Evolutionary conservation across 2,329 filamentous ascomycete genomes (phyloP), one percentile per base, ranked within the genome.

Genomic region (Colletotrichum higginsianum): DNA sequence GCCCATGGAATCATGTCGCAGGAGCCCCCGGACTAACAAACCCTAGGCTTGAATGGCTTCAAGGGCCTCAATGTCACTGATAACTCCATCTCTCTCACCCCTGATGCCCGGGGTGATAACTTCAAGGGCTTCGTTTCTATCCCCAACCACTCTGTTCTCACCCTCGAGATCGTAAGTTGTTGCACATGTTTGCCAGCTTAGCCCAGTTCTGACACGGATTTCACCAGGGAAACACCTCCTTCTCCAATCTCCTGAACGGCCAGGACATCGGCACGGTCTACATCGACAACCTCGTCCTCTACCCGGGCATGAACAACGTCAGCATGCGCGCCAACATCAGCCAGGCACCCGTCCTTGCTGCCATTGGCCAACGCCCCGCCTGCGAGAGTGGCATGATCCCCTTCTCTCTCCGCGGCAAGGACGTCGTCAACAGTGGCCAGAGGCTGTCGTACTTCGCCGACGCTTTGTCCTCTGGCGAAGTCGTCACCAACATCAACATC

Each of bases 91-190:
- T 79, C 83, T 44, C 75, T 85, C 23, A 75, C 78, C 38, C 68
- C 76, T 16, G 77, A 84, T 65, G 73, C 77, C 12, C 82, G 86
- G 64, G 86, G 84, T 73, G 85, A 86, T 77, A 93, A 93, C 82
- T 91, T 93, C 81, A 81, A 86, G 62, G 91, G 86, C 75, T 86
- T 83, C 16, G 86, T 87, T 68, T 83, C 83, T 67, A 90, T 93
- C 61, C 90, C 89, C 74, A 94, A 93, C 79, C 86, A 85, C 8
- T 92, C 91, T 1, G 81, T 88, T 62, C 85, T 92, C 77, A 89
- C 86, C n/a, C 84, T 93, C 63, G 87, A 91, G 44, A 87, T 93
- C 76, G 89, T 90, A 82, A 81, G 87, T 83, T 42, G 18, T 58
- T 44, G 11, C 21, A 44, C 13, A 23, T 38, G 40, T 55, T 53